These are phyloP conservation scores for Brettanomyces custersianus DNA, from an alignment of 805 yeast species.

Conservation along the genomic window DNA sequence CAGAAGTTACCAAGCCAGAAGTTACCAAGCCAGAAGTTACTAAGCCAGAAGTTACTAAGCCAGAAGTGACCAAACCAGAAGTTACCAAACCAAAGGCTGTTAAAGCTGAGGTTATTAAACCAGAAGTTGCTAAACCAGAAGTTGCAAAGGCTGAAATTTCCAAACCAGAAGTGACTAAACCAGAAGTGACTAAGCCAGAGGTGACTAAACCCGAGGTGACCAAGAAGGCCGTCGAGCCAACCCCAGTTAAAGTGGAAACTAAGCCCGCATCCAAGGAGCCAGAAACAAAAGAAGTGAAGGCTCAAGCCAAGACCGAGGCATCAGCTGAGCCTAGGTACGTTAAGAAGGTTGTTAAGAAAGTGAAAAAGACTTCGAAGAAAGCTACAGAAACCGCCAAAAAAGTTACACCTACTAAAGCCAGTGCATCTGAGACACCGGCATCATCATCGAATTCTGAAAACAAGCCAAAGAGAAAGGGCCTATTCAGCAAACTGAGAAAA, in stretches of 20 bases:
- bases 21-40: background rate
- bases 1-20: background rate
- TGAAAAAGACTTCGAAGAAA: constrained; percentile 16
- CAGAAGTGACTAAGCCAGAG: too few relatives aligned
- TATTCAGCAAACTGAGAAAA: constrained; percentile 34
- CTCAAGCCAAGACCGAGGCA: constrained; percentile 1
- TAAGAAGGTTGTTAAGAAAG: constrained; percentile 23
- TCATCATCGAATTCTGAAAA: constrained; percentile 3
- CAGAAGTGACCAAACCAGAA: background rate
- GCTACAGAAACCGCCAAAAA: constrained; percentile 2
- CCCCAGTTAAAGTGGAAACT: background rate
- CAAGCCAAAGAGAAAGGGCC: constrained; percentile 27
- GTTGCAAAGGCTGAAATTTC: background rate
- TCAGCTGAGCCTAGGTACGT: constrained; percentile 24
- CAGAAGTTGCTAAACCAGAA: too few relatives aligned
- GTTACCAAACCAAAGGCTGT: background rate
- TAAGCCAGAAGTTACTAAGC: background rate
- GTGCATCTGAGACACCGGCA: background rate
- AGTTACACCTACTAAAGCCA: constrained; percentile 3
- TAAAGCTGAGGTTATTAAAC: too few relatives aligned
- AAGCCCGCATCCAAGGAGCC: constrained; percentile 9
- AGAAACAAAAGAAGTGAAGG: background rate
- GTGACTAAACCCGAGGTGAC: too few relatives aligned
- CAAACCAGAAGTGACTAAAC: background rate
- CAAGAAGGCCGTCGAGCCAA: background rate